phyloP scores from a whole-genome alignment of 83 land plant species.

The Diphasiastrum complanatum region DNA sequence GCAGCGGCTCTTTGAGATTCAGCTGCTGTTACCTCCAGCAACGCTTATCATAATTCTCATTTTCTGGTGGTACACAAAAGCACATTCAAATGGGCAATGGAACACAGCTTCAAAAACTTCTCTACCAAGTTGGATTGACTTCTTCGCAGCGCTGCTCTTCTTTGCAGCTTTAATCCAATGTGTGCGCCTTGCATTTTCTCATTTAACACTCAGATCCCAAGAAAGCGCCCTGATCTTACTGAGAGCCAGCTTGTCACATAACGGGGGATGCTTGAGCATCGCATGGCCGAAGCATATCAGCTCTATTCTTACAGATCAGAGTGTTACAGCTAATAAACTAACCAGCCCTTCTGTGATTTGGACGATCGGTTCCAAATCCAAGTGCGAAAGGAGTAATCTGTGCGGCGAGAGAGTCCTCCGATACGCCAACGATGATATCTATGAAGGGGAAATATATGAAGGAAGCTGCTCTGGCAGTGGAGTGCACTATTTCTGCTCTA shows the following conservation, averaged over 20 bases:
- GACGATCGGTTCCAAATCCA: conserved; percentile 43
- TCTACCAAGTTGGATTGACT: conserved; percentile 22
- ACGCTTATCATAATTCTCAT: conserved; percentile 25
- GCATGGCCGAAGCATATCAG: conserved; percentile 23
- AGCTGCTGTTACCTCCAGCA: conserved; percentile 26
- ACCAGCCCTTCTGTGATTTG: conserved; percentile 30
- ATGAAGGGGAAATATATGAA: conserved; percentile 76
- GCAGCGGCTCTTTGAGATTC: conserved; percentile 22
- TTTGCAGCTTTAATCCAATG: conserved; percentile 22
- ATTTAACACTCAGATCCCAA: conserved; percentile 11
- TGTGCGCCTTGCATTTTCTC: conserved; percentile 19
- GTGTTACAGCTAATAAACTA: neutral
- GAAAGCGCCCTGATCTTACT: conserved; percentile 8
- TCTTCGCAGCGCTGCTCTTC: conserved; percentile 22
- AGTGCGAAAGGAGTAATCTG: conserved; percentile 23
- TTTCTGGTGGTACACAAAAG: conserved; percentile 34
- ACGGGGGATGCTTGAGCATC: conserved; percentile 16
- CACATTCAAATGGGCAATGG: conserved; percentile 14
- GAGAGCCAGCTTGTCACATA: conserved; percentile 14
- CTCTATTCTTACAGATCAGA: conserved; percentile 12
- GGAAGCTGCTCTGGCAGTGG: conserved; percentile 80
- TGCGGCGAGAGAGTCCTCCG: conserved; percentile 47
- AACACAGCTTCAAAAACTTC: neutral
- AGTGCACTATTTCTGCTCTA: conserved; percentile 71
- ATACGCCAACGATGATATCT: conserved; percentile 74